Evolutionary conservation across 148 eudicot species (phyloP), one percentile per base, ranked within the genome.

Genomic region (Chenopodium formosanum): DNA sequence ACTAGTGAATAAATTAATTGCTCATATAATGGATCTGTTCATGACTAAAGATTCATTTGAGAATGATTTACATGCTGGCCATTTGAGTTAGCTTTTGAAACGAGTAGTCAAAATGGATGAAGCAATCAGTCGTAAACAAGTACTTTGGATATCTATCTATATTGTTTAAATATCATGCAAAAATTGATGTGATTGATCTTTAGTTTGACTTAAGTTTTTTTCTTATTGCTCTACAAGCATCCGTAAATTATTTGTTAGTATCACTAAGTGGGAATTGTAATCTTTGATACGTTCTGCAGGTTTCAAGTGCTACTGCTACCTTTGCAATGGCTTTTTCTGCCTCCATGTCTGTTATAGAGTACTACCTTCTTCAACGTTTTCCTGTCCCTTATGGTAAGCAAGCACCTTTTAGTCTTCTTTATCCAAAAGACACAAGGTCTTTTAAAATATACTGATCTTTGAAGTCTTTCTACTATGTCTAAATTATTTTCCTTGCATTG

Each of bases 261-360:
- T 69, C 6, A 50, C 23, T 34, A 70, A 70, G 48, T 40, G 48
- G 40, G 14, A 70, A 53, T 5, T 44, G 2, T 27, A 53, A 50
- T 22, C 63, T 16, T 7, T 75, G 52, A 74, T 19, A 27, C 32
- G 14, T 11, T 19, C 32, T 83, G 77, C 88, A 94, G 97, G 98
- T 95, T 52, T 91, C 98, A 77, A 93, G 98, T 92, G 98, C 98
- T 78, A 95, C 98, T 6, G 98, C 98, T 78, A 92, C 97, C 72
- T 95, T 95, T 80, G 98, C 96, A 73, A 95, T 95, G 98, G 90
- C 88, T 78, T 95, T 95, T 89, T 95, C 98, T 66, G 91, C 98
- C 25, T 93, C 98, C 8, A 95, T 95, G 97, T 95, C 98, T 4
- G 98, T 93, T 25, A 90, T 95, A 29, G 98, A 95, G 86, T 95